phyloP scores from a whole-genome alignment of 2,329 filamentous ascomycete genomes.

The Chalara sp. region DNA sequence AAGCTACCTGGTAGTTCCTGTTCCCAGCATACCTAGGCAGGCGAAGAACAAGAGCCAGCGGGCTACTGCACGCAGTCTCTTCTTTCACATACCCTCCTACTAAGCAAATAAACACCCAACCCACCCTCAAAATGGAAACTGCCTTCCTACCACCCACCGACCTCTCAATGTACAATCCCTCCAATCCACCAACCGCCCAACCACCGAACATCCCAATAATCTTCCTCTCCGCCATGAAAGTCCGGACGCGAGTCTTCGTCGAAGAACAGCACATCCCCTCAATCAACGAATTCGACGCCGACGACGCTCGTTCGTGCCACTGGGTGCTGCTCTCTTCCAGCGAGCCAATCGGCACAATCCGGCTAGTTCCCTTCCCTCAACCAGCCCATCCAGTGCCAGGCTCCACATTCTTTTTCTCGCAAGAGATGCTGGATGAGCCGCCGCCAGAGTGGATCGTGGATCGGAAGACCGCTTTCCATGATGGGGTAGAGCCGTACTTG shows the following conservation, averaged over 20 bases:
- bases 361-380: slow-evolving; percentile 55
- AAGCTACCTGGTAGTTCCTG: no score
- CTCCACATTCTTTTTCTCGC: slow-evolving; percentile 10
- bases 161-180: slow-evolving; percentile 41
- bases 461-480: slow-evolving; percentile 42
- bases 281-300: slow-evolving; percentile 70
- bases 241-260: slow-evolving; percentile 56
- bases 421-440: slow-evolving; percentile 12
- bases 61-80: no score
- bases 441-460: slow-evolving; percentile 16
- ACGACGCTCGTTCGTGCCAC: slow-evolving; percentile 75
- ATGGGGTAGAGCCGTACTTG: slow-evolving; percentile 67
- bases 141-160: slow-evolving; percentile 34
- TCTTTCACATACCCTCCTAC: no score
- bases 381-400: slow-evolving; percentile 49
- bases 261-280: slow-evolving; percentile 50
- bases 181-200: slow-evolving; percentile 36
- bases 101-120: no score
- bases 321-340: slow-evolving; percentile 53
- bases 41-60: no score
- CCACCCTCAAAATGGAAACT: no score
- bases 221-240: slow-evolving; percentile 59
- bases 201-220: slow-evolving; percentile 38
- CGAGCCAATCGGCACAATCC: slow-evolving; percentile 23
- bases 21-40: no score